Evolutionary conservation across 495 filamentous ascomycete species (phyloP), one percentile per base, ranked within the genome.

Genomic region (Melanomma pulvis-pyrius): DNA sequence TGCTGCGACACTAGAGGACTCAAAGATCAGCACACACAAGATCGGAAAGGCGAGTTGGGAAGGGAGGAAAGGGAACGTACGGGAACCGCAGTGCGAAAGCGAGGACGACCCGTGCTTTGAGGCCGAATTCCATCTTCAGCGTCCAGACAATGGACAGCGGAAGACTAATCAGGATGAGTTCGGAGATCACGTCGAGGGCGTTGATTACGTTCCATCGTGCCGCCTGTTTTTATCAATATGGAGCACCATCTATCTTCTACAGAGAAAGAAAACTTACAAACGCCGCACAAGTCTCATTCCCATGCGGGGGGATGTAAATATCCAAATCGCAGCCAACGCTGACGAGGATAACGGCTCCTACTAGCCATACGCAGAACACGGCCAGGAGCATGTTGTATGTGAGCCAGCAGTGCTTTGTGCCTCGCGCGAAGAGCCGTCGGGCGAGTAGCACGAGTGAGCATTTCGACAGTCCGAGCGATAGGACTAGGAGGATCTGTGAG

Each of bases 391-490:
- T 48, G 32, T 71, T 66, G 67, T 69, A 73, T 22, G 60, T 28
- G 21, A 61, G 28, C 19, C 52, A 6, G 63, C 21, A 32, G 28
- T 29, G 59, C 51, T 57, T 53, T 28, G 48, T 52, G 39, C 67
- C 61, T 22, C 55, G 41, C 9, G 34, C 58, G 54, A 73, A 72
- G 48, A 75, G 51, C 26, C 73, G 63, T 21, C 65, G 69, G 25
- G 72, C 32, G n/a, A 75, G 70, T n/a, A 65, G 62, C 1, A 75
- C 39, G 39, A 71, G 59, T 0, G 73, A 73, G 53, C 55, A 69
- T 65, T 75, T 75, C 24, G 73, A 56, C 13, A 74, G 29, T 21
- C 49, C 59, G 2, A 73, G 49, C 1, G 71, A 56, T 12, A 72
- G 13, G 0, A 75, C 15, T 22, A 72, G 34, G 19, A 67, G 52